These are phyloP conservation scores for Hirsutella minnesotensis DNA, from an alignment of 2,329 filamentous ascomycete genomes.

Conservation along the genomic window DNA sequence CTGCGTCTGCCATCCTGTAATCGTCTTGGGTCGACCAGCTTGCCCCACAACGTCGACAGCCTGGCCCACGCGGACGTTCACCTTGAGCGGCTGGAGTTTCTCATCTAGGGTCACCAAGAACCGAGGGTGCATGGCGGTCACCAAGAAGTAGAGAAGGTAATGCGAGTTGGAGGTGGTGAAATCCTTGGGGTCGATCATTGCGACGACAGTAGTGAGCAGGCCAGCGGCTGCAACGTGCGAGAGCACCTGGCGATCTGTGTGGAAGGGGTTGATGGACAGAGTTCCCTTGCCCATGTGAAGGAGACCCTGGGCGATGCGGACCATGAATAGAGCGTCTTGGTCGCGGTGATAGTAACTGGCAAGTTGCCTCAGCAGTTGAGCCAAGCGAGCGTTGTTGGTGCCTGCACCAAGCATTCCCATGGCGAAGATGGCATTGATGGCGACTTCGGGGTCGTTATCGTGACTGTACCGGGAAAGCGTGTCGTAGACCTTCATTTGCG, in stretches of 20 bases:
- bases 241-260: slow-evolving; percentile 91
- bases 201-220: slow-evolving; percentile 78
- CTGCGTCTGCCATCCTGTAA: slow-evolving; percentile 98
- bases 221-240: slow-evolving; percentile 85
- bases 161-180: slow-evolving; percentile 59
- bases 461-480: slow-evolving; percentile 95
- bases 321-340: slow-evolving; percentile 95
- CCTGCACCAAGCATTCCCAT: slow-evolving; percentile 96
- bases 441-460: slow-evolving; percentile 97
- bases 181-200: slow-evolving; percentile 90
- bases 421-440: slow-evolving; percentile 96
- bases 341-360: slow-evolving; percentile 98
- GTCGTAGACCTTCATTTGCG: slow-evolving; percentile 99
- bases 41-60: slow-evolving; percentile 97
- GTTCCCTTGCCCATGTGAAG: slow-evolving; percentile 99
- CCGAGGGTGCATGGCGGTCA: slow-evolving; percentile 90
- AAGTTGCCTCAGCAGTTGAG: slow-evolving; percentile 84
- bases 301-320: slow-evolving; percentile 92
- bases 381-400: slow-evolving; percentile 94
- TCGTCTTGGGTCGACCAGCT: slow-evolving; percentile 94
- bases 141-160: slow-evolving; percentile 94
- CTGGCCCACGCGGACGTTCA: slow-evolving; percentile 95
- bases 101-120: slow-evolving; percentile 96
- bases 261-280: slow-evolving; percentile 93
- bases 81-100: slow-evolving; percentile 81